phyloP scores from a whole-genome alignment of 2,329 filamentous ascomycete species.

The Alternaria postmessia region DNA sequence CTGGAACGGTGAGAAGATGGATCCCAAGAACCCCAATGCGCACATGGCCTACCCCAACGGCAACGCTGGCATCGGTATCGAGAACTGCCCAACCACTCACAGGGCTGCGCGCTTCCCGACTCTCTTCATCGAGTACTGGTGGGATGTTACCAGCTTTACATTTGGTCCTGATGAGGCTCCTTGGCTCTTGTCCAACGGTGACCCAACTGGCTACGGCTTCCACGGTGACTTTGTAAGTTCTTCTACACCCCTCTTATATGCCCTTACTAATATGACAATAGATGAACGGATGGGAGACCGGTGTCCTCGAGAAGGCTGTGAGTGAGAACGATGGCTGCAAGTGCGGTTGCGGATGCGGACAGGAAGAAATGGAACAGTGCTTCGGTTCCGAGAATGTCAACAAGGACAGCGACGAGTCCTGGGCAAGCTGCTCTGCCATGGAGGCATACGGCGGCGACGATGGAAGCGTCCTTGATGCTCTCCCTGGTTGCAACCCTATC shows the following conservation, averaged over 20 bases:
- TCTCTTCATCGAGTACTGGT: constrained; percentile 53
- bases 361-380: constrained; percentile 48
- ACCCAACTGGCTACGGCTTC: constrained; percentile 49
- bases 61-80: constrained; percentile 35
- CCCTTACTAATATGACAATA: not conserved
- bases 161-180: constrained; percentile 42
- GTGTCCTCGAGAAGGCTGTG: constrained; percentile 48
- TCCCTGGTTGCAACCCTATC: constrained; percentile 52
- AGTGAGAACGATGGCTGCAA: constrained; percentile 45
- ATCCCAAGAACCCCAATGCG: constrained; percentile 42
- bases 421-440: constrained; percentile 38
- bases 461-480: constrained; percentile 33
- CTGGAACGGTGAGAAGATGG: constrained; percentile 48
- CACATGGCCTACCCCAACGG: constrained; percentile 53
- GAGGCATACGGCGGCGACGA: constrained; percentile 25
- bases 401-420: constrained; percentile 39
- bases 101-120: constrained; percentile 46
- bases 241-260: no score
- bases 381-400: constrained; percentile 48
- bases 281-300: constrained; percentile 49
- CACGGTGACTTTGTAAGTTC: constrained; percentile 47
- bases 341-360: constrained; percentile 49
- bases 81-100: constrained; percentile 45
- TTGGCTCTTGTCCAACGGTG: constrained; percentile 49
- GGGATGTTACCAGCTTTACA: constrained; percentile 45